These are phyloP conservation scores for Yarrowia galli DNA, from an alignment of 1,139 yeast species.

Conservation along the genomic window DNA sequence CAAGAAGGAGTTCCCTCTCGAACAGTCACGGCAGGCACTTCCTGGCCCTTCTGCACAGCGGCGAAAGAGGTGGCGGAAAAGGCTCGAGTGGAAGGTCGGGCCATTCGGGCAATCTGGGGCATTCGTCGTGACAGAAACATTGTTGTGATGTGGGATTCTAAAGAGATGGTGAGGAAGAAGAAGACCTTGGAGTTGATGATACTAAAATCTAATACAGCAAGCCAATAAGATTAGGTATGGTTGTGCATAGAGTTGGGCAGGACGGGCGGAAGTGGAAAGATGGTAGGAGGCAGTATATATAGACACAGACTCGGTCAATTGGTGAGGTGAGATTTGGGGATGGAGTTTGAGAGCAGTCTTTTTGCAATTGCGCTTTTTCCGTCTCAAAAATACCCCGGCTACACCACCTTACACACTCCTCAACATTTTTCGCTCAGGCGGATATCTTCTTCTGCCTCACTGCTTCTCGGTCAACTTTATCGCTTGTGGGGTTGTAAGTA, in stretches of 20 bases:
- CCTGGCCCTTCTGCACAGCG: slow-evolving; percentile 51
- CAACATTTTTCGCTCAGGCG: slow-evolving; percentile 13
- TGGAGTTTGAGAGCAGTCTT: neutral
- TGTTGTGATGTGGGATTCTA: neutral
- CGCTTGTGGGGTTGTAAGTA: neutral
- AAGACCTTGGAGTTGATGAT: neutral
- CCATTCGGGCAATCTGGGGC: slow-evolving; percentile 33
- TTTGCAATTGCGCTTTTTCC: neutral
- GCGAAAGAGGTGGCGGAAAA: slow-evolving; percentile 47
- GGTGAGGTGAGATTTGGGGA: neutral
- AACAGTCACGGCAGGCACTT: slow-evolving; percentile 62
- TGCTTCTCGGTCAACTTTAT: neutral
- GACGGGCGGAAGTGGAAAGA: neutral
- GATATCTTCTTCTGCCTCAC: neutral
- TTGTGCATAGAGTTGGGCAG: slow-evolving; percentile 8
- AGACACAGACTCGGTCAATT: neutral
- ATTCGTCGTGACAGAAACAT: slow-evolving; percentile 31
- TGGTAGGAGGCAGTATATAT: too few species aligned
- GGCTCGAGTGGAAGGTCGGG: slow-evolving; percentile 12
- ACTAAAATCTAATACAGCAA: slow-evolving; percentile 10
- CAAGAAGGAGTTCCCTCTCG: slow-evolving; percentile 75
- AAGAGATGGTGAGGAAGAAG: neutral
- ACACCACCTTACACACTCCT: neutral
- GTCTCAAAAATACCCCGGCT: neutral
- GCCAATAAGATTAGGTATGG: slow-evolving; percentile 31